Evolutionary conservation across 768 basidiomycete species (phyloP), one percentile per base, ranked within the genome.

Genomic region (Cyclocybe cylindracea): DNA sequence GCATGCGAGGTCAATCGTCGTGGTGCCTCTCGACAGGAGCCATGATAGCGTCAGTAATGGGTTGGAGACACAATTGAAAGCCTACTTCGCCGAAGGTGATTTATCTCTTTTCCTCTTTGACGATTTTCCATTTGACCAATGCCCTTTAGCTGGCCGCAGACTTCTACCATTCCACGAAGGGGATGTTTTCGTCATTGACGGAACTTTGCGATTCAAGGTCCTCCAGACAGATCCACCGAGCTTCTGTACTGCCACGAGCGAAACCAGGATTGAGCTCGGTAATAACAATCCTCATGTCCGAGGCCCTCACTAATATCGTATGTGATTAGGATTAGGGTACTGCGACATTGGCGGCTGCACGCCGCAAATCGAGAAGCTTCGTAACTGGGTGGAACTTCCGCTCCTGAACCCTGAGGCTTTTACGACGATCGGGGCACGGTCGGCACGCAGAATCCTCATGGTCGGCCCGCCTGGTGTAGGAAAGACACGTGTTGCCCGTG

Each of bases 371-470:
- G 96, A 96, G 3, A 95, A 98, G 70, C 98, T 99, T 55, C 94
- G 97, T 71, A 97, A 98, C 78, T 86, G 98, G 36, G 97, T 98
- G 58, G 97, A 99, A 71, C 80, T 99, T 3, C 97, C 97, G 31
- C 82, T 98, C 39, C 94, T 97, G 51, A 96, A 99, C 73, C 97
- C 97, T 39, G 94, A 98, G 74, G 84, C 98, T 10, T 99, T 98
- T 87, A 99, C 98, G 70, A 95, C 95, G 19, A 99, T 99, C 68
- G 97, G 97, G 84, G 98, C 98, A 83, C 98, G 98, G 72, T 96
- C 97, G 32, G 96, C 96, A 18, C 89, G 96, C 60, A 96, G 96
- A 80, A 95, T 99, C 64, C 87, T 99, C 59, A 89, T 99, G 93
- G 98, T 83, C 66, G 96, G 96, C 50, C 96, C 96, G 57, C 96